These are phyloP conservation scores for Roridomyces roridus DNA, from an alignment of 768 basidiomycete genomes.

Conservation along the genomic window DNA sequence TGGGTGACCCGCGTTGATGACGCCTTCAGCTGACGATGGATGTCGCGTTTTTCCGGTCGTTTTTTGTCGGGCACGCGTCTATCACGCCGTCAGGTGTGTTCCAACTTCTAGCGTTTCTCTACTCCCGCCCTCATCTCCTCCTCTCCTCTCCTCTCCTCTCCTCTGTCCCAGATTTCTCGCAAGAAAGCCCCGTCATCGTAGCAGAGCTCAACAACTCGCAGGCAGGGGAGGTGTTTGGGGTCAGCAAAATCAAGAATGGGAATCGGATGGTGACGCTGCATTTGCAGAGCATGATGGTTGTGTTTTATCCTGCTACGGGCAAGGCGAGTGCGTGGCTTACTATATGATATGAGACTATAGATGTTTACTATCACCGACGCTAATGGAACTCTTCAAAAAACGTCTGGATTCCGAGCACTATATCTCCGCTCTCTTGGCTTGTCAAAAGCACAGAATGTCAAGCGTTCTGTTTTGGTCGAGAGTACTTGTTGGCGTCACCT, in stretches of 20 bases:
- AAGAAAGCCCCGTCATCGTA: slow-evolving; percentile 4
- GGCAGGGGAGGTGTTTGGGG: slow-evolving; percentile 21
- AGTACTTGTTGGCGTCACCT: too few species aligned
- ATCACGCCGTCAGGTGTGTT: slow-evolving; percentile 14
- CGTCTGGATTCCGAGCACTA: too few species aligned
- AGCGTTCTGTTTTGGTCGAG: too few species aligned
- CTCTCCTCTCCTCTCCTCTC: too few species aligned
- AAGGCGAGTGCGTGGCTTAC: slow-evolving; percentile 19
- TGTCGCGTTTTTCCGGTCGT: slow-evolving; percentile 21
- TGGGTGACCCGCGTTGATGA: neutral
- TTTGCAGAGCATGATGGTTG: slow-evolving; percentile 14
- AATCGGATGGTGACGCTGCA: slow-evolving; percentile 15
- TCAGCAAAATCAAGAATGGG: slow-evolving; percentile 21
- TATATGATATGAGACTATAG: slow-evolving; percentile 1
- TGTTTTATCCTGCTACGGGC: slow-evolving; percentile 12
- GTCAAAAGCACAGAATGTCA: too few species aligned
- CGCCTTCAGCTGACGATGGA: slow-evolving; percentile 18
- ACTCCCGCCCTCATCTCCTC: too few species aligned
- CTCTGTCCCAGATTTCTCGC: slow-evolving; percentile 12
- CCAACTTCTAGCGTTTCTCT: neutral
- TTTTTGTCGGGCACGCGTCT: slow-evolving; percentile 20
- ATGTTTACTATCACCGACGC: too few species aligned
- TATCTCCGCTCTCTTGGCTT: too few species aligned
- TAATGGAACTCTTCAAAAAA: too few species aligned
- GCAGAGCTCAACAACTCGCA: slow-evolving; percentile 20